Evolutionary conservation across 2,329 filamentous ascomycete species (phyloP).

Genomic region (Trichoderma harzianum): DNA sequence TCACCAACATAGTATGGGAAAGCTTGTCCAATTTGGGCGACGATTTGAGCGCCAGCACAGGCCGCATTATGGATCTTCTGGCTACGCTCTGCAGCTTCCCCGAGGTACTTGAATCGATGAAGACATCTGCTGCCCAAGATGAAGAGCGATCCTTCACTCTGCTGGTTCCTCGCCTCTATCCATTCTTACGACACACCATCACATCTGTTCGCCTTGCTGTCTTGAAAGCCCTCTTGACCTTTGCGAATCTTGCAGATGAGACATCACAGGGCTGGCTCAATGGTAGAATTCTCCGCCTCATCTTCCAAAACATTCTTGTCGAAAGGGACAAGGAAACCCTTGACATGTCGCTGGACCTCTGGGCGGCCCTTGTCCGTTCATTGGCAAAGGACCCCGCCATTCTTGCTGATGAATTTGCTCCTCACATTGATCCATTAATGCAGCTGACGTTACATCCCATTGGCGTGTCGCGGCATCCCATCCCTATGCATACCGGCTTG

Average conservation of each 20-base stretch:
- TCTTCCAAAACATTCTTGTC: slow-evolving; percentile 94
- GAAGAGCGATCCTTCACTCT: slow-evolving; percentile 87
- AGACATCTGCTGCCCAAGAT: slow-evolving; percentile 76
- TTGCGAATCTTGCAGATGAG: slow-evolving; percentile 79
- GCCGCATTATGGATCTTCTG: slow-evolving; percentile 96
- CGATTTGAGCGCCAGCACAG: slow-evolving; percentile 93
- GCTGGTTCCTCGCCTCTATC: slow-evolving; percentile 88
- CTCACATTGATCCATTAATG: slow-evolving; percentile 77
- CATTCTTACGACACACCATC: slow-evolving; percentile 95
- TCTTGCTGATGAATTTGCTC: slow-evolving; percentile 69
- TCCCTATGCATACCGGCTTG: slow-evolving; percentile 84
- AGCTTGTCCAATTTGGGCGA: slow-evolving; percentile 96
- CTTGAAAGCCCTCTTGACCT: slow-evolving; percentile 86
- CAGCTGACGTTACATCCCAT: slow-evolving; percentile 85
- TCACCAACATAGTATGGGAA: slow-evolving; percentile 96
- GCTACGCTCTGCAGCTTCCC: slow-evolving; percentile 95
- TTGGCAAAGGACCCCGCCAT: slow-evolving; percentile 61
- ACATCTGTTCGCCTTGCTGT: slow-evolving; percentile 93
- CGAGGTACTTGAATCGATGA: slow-evolving; percentile 91
- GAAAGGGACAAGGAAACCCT: slow-evolving; percentile 84
- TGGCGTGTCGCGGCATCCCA: slow-evolving; percentile 83
- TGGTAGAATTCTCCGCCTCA: slow-evolving; percentile 78
- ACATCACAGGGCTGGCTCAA: slow-evolving; percentile 88
- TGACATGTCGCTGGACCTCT: slow-evolving; percentile 80
- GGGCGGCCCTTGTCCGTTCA: slow-evolving; percentile 71